Base-by-base conservation (phyloP, 2,329 filamentous ascomycete species). In the Exophiala sp. region DNA sequence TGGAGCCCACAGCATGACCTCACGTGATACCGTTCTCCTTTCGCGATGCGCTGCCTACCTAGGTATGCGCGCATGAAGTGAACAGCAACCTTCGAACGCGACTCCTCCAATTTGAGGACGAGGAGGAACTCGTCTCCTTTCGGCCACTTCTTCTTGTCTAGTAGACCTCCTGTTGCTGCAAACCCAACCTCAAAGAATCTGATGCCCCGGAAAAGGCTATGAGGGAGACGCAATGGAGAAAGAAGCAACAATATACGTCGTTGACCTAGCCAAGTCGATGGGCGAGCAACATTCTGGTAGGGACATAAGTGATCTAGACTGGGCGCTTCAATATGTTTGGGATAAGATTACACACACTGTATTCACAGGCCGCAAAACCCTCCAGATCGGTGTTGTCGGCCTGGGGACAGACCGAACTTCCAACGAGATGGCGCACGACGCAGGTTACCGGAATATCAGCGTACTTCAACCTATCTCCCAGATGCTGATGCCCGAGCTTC, bases 241-340 rank as follows among this genome's bases (percentile, higher is more conserved):
- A 67, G 88, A 97, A 72, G 88, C 89, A 7, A 93, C 85, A 0
- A 80, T 97, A 37, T 98, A 93, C 68, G 85, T 98, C 60, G 71
- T 98, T 53, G 93, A 98, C 70, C 74, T 96, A 19, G 90, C 89
- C 50, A 75, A 73, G 63, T 86, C 90, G n/a, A 96, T 95, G 86
- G 84, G 77, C 50, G 74, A 85, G 64, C 78, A 74, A 60, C 79
- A 81, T 60, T 76, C 80, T 70, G 88, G 85, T 21, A 82, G 93
- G 58, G 65, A 73, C 16, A 80, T 91, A 65, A 85, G 85, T 2
- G 86, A 97, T 65, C 78, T 98, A 14, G 88, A 96, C 53, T 98
- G 85, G 81, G 80, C 82, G 41, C 83, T 97, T 81, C 81, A 81
- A 55, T 98, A 95, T 69, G 79, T 97, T 43, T 98, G 91, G 90